These are phyloP conservation scores for Chaetomium sp. DNA, from an alignment of 2,329 filamentous ascomycete genomes.

Conservation along the genomic window DNA sequence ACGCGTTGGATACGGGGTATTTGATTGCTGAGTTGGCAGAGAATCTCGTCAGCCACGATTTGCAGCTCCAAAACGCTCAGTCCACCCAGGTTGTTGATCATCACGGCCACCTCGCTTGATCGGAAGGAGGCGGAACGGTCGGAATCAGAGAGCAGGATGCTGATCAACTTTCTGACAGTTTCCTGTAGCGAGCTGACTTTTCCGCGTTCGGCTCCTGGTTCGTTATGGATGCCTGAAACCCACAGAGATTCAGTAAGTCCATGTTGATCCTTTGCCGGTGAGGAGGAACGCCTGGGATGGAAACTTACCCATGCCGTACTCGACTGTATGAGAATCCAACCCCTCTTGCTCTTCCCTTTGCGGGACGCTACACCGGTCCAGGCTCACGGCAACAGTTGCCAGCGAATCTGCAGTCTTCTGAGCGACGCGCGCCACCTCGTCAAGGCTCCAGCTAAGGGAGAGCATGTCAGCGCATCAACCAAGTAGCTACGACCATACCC, in stretches of 20 bases:
- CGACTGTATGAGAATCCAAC: background rate
- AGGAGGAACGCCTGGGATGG: too few species aligned
- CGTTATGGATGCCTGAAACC: too few species aligned
- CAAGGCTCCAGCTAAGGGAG: background rate
- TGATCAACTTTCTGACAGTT: background rate
- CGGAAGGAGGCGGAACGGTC: background rate
- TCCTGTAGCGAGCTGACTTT: background rate
- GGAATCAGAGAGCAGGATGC: background rate
- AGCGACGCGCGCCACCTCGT: slow-evolving; percentile 1
- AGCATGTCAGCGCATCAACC: background rate
- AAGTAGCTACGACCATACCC: too few species aligned
- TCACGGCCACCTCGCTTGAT: background rate
- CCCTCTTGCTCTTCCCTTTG: background rate
- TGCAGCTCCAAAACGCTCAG: slow-evolving; percentile 9
- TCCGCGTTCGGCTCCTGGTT: slow-evolving; percentile 2
- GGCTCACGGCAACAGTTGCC: slow-evolving; percentile 5
- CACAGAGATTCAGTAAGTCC: too few species aligned
- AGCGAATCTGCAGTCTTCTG: slow-evolving; percentile 5
- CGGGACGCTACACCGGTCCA: slow-evolving; percentile 9
- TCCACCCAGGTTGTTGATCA: slow-evolving; percentile 9
- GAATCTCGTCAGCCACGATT: slow-evolving; percentile 4
- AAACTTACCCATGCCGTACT: slow-evolving; percentile 13
- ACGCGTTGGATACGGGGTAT: background rate
- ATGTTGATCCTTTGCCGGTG: too few species aligned
- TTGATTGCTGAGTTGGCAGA: background rate